These are phyloP conservation scores for Ilex asprella DNA, from an alignment of 257 asterid genomes.

Conservation along the genomic window DNA sequence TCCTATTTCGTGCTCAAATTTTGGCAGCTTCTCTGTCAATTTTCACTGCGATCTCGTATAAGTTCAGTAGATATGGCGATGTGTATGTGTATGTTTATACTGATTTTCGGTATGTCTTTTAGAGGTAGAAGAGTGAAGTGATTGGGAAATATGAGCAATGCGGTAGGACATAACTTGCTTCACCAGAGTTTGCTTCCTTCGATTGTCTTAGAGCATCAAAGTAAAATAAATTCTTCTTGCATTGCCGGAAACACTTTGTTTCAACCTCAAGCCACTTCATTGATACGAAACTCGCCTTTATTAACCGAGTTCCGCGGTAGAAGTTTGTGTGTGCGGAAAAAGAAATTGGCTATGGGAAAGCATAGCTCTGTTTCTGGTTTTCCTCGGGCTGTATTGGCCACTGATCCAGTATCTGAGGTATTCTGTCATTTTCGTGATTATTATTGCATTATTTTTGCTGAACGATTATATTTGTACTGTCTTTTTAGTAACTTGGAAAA, in stretches of 20 bases:
- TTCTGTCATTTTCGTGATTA: not conserved
- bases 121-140: not conserved
- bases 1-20: no score
- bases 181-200: conserved; percentile 61
- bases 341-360: conserved; percentile 52
- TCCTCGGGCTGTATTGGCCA: conserved; percentile 59
- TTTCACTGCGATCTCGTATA: no score
- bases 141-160: conserved; percentile 49
- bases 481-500: not conserved
- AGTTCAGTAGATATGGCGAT: no score
- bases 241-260: conserved; percentile 59
- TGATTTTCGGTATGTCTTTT: no score
- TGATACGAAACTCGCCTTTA: conserved; percentile 41
- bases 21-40: no score
- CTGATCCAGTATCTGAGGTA: conserved; percentile 61
- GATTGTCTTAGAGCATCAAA: conserved; percentile 45
- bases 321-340: conserved; percentile 35
- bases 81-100: no score
- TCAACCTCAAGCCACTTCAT: conserved; percentile 59
- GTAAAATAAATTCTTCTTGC: conserved; percentile 55
- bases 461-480: not conserved
- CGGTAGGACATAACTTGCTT: conserved; percentile 75
- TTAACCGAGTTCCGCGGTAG: conserved; percentile 50
- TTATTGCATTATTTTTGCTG: not conserved
- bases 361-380: conserved; percentile 26